Percentiles rank a stretch among this genome's conserved stretches.
Conservation (phyloP, 1,284 basidiomycete species). For the Pulchroboletus neoregius region DNA sequence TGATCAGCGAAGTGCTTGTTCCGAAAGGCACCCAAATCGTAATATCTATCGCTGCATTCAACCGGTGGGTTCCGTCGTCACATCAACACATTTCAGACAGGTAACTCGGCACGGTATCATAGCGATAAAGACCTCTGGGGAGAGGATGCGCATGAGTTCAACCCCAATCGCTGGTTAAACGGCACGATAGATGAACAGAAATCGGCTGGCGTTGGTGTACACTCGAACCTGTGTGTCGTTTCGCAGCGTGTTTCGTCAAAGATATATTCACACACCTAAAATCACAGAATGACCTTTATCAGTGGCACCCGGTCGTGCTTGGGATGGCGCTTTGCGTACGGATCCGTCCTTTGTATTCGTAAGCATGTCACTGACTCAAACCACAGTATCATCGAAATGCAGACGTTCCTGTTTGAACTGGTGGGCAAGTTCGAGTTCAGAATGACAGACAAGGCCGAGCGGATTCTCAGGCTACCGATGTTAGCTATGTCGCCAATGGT, state of each 20-base stretch:
- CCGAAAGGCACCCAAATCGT: slow-evolving; percentile 35
- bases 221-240: slow-evolving; percentile 50
- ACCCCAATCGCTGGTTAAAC: slow-evolving; percentile 48
- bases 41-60: slow-evolving; percentile 37
- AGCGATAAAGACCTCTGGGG: slow-evolving; percentile 46
- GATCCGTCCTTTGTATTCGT: not conserved
- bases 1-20: slow-evolving; percentile 35
- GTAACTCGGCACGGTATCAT: not conserved
- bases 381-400: slow-evolving; percentile 43
- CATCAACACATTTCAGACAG: not conserved
- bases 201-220: slow-evolving; percentile 39
- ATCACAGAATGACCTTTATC: slow-evolving; percentile 42
- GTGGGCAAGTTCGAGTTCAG: slow-evolving; percentile 47
- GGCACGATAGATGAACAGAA: slow-evolving; percentile 33
- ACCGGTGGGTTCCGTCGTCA: slow-evolving; percentile 26
- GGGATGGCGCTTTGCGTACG: slow-evolving; percentile 46
- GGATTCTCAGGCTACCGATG: slow-evolving; percentile 39
- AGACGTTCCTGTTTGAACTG: slow-evolving; percentile 46
- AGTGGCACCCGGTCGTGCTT: slow-evolving; percentile 42
- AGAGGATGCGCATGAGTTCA: slow-evolving; percentile 43
- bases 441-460: slow-evolving; percentile 35
- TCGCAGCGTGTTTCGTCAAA: no score
- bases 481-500: slow-evolving; percentile 45
- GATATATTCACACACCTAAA: no score
- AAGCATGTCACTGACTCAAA: not conserved